Conservation (phyloP, 2,329 filamentous ascomycete species). For the Phoma sp. region DNA sequence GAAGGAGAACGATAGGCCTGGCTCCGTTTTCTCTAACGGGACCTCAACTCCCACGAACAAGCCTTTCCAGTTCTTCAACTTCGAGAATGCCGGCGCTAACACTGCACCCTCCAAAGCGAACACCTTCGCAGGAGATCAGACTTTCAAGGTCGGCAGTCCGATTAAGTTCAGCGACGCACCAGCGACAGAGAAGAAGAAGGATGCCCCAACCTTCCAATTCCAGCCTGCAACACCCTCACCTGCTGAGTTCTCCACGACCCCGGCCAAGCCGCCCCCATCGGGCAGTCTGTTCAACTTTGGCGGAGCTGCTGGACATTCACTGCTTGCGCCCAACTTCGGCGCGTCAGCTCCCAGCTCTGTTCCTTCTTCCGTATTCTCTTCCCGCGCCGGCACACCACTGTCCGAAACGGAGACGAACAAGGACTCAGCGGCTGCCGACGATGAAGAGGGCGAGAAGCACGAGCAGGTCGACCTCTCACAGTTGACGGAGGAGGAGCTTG, state of each 20-base stretch:
- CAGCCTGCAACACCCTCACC: slow-evolving; percentile 37
- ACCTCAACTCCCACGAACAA: slow-evolving; percentile 37
- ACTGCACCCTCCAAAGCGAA: slow-evolving; percentile 38
- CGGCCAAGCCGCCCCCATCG: slow-evolving; percentile 33
- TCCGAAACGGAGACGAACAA: slow-evolving; percentile 45
- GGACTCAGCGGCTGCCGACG: slow-evolving; percentile 35
- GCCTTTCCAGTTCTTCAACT: slow-evolving; percentile 40
- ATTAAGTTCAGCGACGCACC: slow-evolving; percentile 44
- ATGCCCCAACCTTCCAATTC: slow-evolving; percentile 34
- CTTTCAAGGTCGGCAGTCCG: slow-evolving; percentile 45
- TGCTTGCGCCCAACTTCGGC: slow-evolving; percentile 29
- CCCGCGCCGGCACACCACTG: slow-evolving; percentile 46
- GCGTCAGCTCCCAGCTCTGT: slow-evolving; percentile 32
- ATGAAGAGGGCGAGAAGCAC: slow-evolving; percentile 39
- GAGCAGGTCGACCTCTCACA: slow-evolving; percentile 41
- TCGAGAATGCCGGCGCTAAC: slow-evolving; percentile 36
- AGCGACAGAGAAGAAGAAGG: slow-evolving; percentile 32
- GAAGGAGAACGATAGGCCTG: slow-evolving; percentile 28
- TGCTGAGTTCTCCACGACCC: slow-evolving; percentile 37
- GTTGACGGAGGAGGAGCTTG: slow-evolving; percentile 43
- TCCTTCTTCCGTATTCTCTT: slow-evolving; percentile 41
- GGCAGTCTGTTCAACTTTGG: slow-evolving; percentile 36
- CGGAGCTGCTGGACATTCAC: slow-evolving; percentile 22
- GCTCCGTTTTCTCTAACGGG: slow-evolving; percentile 32
- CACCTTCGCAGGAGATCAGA: slow-evolving; percentile 45